Conservation (phyloP, 2,329 filamentous ascomycete species). For the Albophoma yamanashiensis region DNA sequence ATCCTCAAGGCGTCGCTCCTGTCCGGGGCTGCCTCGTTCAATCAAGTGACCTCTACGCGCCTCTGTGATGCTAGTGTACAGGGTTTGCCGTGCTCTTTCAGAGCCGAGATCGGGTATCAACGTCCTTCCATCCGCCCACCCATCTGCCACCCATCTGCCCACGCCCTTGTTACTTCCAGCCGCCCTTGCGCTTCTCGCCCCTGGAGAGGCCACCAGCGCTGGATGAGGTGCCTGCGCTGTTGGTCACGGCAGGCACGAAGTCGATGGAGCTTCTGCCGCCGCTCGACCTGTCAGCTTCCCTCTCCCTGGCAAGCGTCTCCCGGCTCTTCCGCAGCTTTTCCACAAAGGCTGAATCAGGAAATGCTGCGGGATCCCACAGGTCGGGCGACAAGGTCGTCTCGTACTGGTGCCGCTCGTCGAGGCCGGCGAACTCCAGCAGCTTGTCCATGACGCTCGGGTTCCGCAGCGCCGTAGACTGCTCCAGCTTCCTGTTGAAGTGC, state of each 20-base stretch:
- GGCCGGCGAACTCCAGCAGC: conserved; percentile 55
- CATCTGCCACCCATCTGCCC: no score
- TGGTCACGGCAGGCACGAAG: conserved; percentile 31
- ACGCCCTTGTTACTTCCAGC: conserved; percentile 15
- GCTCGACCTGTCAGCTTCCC: conserved; percentile 29
- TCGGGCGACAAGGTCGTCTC: conserved; percentile 45
- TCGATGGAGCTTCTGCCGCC: conserved; percentile 33
- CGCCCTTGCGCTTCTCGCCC: conserved; percentile 22
- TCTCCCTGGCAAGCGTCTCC: conserved; percentile 31
- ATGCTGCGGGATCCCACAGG: conserved; percentile 46
- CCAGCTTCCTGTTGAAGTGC: conserved; percentile 70
- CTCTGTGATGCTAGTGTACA: neutral
- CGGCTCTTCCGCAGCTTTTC: conserved; percentile 38
- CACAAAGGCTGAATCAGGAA: conserved; percentile 44
- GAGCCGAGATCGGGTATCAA: neutral
- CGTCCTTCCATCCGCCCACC: neutral
- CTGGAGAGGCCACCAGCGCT: conserved; percentile 12
- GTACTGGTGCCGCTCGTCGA: conserved; percentile 48
- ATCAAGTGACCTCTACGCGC: neutral
- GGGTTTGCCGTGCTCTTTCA: neutral
- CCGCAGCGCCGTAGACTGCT: conserved; percentile 53
- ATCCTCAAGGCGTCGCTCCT: neutral
- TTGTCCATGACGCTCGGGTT: conserved; percentile 67
- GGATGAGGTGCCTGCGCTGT: conserved; percentile 10
- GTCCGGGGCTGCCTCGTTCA: neutral